These are phyloP conservation scores for Trichothecium sympodiale DNA, from an alignment of 2,329 filamentous ascomycete species.

Conservation along the genomic window DNA sequence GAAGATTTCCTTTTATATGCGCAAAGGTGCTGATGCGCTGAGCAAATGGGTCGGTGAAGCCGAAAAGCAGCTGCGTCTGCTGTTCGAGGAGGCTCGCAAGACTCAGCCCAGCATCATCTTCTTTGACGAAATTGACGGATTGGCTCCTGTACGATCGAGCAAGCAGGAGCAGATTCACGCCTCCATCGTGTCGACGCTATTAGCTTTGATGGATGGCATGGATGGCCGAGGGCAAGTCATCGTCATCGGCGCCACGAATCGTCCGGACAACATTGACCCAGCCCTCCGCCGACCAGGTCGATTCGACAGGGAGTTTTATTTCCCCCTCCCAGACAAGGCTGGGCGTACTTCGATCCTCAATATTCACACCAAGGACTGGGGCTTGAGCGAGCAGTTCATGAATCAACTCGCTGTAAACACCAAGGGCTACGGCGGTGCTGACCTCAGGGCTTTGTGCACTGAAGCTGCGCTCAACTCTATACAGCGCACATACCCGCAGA, in stretches of 20 bases:
- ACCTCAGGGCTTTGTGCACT: slow-evolving; percentile 86
- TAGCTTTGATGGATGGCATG: slow-evolving; percentile 96
- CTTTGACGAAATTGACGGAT: slow-evolving; percentile 96
- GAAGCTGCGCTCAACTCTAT: slow-evolving; percentile 94
- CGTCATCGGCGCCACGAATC: slow-evolving; percentile 96
- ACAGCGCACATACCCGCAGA: slow-evolving; percentile 90
- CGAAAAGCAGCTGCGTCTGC: slow-evolving; percentile 80
- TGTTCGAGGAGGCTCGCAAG: slow-evolving; percentile 92
- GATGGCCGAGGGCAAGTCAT: slow-evolving; percentile 97
- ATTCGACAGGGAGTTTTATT: slow-evolving; percentile 97
- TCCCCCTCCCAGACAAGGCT: slow-evolving; percentile 74
- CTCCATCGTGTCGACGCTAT: slow-evolving; percentile 88
- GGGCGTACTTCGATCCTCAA: slow-evolving; percentile 80
- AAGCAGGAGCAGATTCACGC: slow-evolving; percentile 99
- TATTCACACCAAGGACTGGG: slow-evolving; percentile 93
- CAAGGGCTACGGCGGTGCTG: slow-evolving; percentile 93
- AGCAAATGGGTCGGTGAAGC: slow-evolving; percentile 99
- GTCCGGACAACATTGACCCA: slow-evolving; percentile 91
- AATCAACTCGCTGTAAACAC: slow-evolving; percentile 74
- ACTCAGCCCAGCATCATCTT: slow-evolving; percentile 99
- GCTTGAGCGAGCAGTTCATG: slow-evolving; percentile 70
- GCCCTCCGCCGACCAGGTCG: slow-evolving; percentile 87
- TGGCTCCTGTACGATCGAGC: slow-evolving; percentile 90
- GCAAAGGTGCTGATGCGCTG: slow-evolving; percentile 92
- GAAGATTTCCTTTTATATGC: slow-evolving; percentile 99